These are phyloP conservation scores for Corrigiola litoralis DNA, from an alignment of 179 eudicot genomes.

Conservation along the genomic window DNA sequence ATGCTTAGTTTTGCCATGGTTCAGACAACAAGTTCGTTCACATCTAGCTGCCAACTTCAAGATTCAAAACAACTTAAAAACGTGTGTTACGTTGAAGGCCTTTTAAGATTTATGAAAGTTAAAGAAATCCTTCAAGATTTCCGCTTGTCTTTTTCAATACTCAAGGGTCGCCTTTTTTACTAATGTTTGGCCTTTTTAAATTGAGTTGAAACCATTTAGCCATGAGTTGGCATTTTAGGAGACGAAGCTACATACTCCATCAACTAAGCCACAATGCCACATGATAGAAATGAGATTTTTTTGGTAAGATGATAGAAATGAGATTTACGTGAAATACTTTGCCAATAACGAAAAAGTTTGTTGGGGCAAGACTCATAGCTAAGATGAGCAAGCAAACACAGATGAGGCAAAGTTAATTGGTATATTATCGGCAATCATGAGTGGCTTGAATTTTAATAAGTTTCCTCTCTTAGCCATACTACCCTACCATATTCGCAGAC, in stretches of 20 bases:
- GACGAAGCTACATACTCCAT: background rate
- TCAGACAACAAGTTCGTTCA: too few relatives aligned
- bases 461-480: background rate
- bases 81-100: too few relatives aligned
- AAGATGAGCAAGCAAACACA: background rate
- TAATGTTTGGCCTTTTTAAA: too few relatives aligned
- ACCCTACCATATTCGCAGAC: background rate
- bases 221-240: background rate
- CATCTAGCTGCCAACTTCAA: too few relatives aligned
- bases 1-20: too few relatives aligned
- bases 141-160: too few relatives aligned
- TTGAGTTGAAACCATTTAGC: background rate
- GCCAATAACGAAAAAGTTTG: background rate
- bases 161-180: too few relatives aligned
- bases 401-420: background rate
- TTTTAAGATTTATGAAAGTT: too few relatives aligned
- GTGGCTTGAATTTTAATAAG: background rate
- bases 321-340: background rate
- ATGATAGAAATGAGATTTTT: too few relatives aligned
- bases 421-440: background rate
- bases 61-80: too few relatives aligned
- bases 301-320: background rate
- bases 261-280: background rate
- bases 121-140: too few relatives aligned
- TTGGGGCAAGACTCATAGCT: background rate